A percentile compares a stretch with the other conserved stretches of the same genome.
Conservation (phyloP, 129 eudicot genomes). For the Scalesia atractyloides region DNA sequence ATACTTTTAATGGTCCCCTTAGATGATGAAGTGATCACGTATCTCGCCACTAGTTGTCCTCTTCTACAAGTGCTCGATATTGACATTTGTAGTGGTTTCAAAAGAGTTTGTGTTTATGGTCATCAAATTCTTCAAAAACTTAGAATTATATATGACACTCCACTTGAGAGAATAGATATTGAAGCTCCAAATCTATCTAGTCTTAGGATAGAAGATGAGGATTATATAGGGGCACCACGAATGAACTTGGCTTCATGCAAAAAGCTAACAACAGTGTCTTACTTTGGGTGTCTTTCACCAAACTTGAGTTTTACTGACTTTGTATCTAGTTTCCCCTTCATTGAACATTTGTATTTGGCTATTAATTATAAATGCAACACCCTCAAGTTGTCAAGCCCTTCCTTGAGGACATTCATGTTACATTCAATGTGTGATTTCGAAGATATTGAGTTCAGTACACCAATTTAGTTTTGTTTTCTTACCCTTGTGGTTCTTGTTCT, state of each 20-base stretch:
- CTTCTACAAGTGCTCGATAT: background rate
- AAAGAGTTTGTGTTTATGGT: background rate
- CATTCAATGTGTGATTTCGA: background rate
- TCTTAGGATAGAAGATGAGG: background rate
- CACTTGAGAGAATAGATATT: slow-evolving; percentile 4
- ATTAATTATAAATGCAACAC: background rate
- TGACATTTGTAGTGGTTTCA: background rate
- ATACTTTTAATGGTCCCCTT: background rate
- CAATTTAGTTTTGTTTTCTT: background rate
- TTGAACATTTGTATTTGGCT: background rate
- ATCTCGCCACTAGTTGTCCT: slow-evolving; percentile 5
- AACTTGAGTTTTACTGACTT: background rate
- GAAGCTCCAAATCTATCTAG: background rate
- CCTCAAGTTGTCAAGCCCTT: background rate
- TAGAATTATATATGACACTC: background rate
- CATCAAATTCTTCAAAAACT: slow-evolving; percentile 4
- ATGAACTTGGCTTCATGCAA: slow-evolving; percentile 1
- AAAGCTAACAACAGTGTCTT: background rate
- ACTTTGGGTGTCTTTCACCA: background rate
- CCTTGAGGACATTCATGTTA: background rate
- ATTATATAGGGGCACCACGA: background rate
- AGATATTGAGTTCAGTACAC: background rate
- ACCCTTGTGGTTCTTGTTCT: background rate
- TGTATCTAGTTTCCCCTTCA: background rate
- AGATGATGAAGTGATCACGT: background rate